These are phyloP conservation scores for Claviceps pazoutovae DNA, from an alignment of 2,329 filamentous ascomycete species.

Conservation along the genomic window DNA sequence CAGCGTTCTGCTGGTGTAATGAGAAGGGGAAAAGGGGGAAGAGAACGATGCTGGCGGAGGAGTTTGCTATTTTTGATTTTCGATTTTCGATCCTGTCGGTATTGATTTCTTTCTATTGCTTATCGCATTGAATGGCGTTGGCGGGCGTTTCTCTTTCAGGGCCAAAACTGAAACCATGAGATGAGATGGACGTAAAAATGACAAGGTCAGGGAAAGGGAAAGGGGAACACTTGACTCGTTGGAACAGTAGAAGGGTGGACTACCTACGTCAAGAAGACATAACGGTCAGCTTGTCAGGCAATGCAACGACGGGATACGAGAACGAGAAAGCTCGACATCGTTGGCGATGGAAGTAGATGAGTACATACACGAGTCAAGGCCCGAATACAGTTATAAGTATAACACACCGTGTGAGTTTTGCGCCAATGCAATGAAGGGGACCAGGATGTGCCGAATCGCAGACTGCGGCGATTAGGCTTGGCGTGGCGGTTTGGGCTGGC, in stretches of 20 bases:
- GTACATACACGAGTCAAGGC: too few relatives aligned
- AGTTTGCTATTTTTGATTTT: neutral
- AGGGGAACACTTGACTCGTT: neutral
- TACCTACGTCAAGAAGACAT: neutral
- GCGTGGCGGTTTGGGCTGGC: too few relatives aligned
- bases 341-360: too few relatives aligned
- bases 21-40: neutral
- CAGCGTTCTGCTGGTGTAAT: slow-evolving; percentile 20
- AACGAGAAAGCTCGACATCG: neutral
- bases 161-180: neutral
- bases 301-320: neutral
- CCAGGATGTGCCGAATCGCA: too few relatives aligned
- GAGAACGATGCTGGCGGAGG: neutral
- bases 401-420: too few relatives aligned
- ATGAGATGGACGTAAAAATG: neutral
- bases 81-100: neutral
- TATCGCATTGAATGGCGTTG: slow-evolving; percentile 16
- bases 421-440: too few relatives aligned
- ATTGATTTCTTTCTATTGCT: slow-evolving; percentile 1
- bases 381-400: too few relatives aligned
- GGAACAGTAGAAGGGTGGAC: neutral
- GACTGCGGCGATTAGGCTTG: too few relatives aligned
- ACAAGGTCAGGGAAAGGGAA: neutral
- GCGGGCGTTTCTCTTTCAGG: slow-evolving; percentile 8
- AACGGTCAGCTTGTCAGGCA: neutral